A percentile compares a stretch with the other conserved stretches of the same genome.
phyloP scores from a whole-genome alignment of 73 alveolate species.

The Symbiodinium natans region DNA sequence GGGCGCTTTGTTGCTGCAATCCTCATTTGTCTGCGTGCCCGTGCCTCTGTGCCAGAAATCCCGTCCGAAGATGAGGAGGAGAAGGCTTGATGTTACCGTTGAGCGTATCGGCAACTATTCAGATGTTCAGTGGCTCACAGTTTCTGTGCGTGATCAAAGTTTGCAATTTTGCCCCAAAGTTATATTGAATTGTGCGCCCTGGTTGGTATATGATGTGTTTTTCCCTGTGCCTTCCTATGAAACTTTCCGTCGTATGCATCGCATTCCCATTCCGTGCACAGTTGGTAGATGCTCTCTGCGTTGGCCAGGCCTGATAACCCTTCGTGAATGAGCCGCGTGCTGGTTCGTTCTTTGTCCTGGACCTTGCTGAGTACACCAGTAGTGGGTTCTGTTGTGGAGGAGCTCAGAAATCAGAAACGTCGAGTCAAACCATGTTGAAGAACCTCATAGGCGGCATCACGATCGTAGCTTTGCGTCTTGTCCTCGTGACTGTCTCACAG shows the following conservation, averaged over 20 bases:
- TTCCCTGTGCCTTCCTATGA: neutral
- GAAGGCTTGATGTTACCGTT: too few relatives aligned
- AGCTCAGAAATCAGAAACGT: too few relatives aligned
- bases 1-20: neutral
- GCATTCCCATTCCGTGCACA: neutral
- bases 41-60: slow-evolving; percentile 31
- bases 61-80: slow-evolving; percentile 62
- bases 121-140: too few relatives aligned
- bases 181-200: too few relatives aligned
- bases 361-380: neutral
- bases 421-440: too few relatives aligned
- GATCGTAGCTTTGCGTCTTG: neutral
- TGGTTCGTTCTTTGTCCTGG: neutral
- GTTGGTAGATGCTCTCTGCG: too few relatives aligned
- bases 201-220: too few relatives aligned
- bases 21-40: neutral
- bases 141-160: too few relatives aligned
- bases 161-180: too few relatives aligned
- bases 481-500: slow-evolving; percentile 19
- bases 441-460: too few relatives aligned
- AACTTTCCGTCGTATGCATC: neutral
- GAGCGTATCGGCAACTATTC: too few relatives aligned
- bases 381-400: neutral
- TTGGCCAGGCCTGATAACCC: neutral
- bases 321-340: neutral